Conservation (phyloP, 139 green algal genomes). For the Tetradesmus obliquus region DNA sequence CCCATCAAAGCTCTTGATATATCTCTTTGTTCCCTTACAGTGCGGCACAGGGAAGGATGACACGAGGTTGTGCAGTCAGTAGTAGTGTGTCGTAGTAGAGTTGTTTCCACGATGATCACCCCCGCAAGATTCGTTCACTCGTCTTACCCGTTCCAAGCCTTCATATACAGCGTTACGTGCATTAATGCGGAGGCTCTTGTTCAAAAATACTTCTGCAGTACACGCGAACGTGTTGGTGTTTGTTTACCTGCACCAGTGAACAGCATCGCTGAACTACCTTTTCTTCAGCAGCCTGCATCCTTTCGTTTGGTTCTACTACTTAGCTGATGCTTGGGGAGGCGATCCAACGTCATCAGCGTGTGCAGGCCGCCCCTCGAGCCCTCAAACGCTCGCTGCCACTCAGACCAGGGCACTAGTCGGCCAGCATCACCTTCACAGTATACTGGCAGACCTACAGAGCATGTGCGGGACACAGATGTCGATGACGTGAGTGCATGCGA, state of each 20-base stretch:
- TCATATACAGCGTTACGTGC: neutral
- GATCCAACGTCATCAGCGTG: neutral
- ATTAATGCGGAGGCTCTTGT: neutral
- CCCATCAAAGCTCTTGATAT: too few relatives aligned
- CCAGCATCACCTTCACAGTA: neutral
- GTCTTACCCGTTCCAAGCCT: neutral
- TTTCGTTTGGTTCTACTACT: too few relatives aligned
- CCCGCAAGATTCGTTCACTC: neutral
- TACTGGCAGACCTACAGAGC: neutral
- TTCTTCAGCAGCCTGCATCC: neutral
- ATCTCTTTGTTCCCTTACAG: too few relatives aligned
- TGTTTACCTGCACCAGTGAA: neutral
- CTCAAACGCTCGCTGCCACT: neutral
- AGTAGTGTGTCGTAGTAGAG: constrained; percentile 6
- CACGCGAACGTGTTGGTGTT: neutral
- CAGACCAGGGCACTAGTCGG: neutral
- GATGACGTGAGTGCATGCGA: neutral
- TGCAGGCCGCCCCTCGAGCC: neutral
- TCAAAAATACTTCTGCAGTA: neutral
- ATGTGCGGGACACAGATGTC: neutral
- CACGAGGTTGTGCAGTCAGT: neutral
- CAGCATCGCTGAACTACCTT: neutral
- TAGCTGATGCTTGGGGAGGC: neutral
- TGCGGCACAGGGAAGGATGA: neutral
- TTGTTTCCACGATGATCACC: neutral